Percentiles rank a stretch among this genome's conserved stretches.
Evolutionary conservation across 2,329 filamentous ascomycete genomes (phyloP).

Genomic region (Pezicula radicicola): DNA sequence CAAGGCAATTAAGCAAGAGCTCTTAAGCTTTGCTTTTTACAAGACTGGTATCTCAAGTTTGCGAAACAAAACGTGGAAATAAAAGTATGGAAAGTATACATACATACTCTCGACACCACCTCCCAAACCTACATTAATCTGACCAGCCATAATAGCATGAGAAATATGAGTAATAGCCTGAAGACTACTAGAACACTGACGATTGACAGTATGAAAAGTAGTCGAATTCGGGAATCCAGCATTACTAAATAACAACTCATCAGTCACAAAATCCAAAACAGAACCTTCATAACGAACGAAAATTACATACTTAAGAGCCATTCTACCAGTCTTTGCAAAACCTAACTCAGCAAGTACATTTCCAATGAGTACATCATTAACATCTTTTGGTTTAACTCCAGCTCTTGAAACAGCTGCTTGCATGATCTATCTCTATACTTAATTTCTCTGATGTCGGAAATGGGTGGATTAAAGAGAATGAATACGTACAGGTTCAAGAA

Average conservation of each 20-base stretch:
- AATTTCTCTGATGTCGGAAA: no score
- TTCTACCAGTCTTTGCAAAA: slow-evolving; percentile 64
- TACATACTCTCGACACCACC: slow-evolving; percentile 68
- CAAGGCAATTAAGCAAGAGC: no score
- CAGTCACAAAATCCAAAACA: no score
- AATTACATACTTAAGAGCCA: slow-evolving; percentile 48
- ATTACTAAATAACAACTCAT: slow-evolving; percentile 31
- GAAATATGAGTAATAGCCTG: slow-evolving; percentile 61
- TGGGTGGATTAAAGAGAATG: no score
- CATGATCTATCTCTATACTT: slow-evolving; percentile 15
- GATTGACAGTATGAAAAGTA: slow-evolving; percentile 64
- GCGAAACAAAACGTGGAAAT: no score
- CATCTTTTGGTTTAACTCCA: slow-evolving; percentile 55
- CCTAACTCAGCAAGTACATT: slow-evolving; percentile 65
- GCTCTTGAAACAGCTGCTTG: slow-evolving; percentile 55
- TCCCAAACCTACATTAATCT: slow-evolving; percentile 58
- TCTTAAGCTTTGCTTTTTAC: no score
- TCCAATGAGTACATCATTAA: slow-evolving; percentile 63
- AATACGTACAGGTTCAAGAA: slow-evolving; percentile 45
- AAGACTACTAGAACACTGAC: slow-evolving; percentile 62
- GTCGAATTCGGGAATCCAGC: slow-evolving; percentile 57
- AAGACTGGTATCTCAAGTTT: no score
- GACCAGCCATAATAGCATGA: slow-evolving; percentile 57
- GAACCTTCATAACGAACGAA: no score
- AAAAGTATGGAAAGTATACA: no score